Base-by-base conservation (phyloP, 352 stramenopile species). In the Pythium rhizo-oryzae region DNA sequence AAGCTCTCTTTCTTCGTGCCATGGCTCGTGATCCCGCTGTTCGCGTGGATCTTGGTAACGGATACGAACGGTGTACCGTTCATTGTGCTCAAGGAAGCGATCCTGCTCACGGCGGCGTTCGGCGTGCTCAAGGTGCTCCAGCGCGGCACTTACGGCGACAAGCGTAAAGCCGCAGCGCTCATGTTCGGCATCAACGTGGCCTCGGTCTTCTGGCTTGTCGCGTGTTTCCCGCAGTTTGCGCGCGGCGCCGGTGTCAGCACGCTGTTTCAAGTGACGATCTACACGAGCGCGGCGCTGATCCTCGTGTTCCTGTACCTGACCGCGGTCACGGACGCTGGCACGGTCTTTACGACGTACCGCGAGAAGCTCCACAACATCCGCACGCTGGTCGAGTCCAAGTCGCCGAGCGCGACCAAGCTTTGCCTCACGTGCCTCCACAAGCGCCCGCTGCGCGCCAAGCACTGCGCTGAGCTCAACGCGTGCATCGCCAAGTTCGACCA, bases 401-500 rank as follows among this genome's bases (percentile, higher is more conserved):
- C 85, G 28, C 81, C 78, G 13, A 88, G 76, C 30, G 78, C 82
- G 19, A 92, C 84, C 16, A 94, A 94, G 46, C 72, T 94, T 35
- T 94, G 86, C 44, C 81, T 92, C 61, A 91, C 86, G 23, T 94
- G 86, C 39, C 69, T 94, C 28, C 86, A 94, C 67, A 86, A 85
- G 21, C 81, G 86, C 2, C 86, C 86, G 23, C 72, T 94, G 25
- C 86, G 86, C 21, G 82, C 81, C 50, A 94, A 94, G 62, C 86
- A 94, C 69, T 91, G 85, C 51, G 84, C 86, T 5, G 86, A 94
- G 65, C 69, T 89, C 44, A 89, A 91, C 63, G 78, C 76, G 23
- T 96, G 87, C 72, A 87, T 96, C 59, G 82, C 87, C 37, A 86
- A 81, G 67, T 96, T 93, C 57, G 87, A 96, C 62, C 87, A 96